Percentiles rank a stretch among this genome's conserved stretches.
phyloP scores from a whole-genome alignment of 1,284 basidiomycete species.

The Austroboletus niveus region DNA sequence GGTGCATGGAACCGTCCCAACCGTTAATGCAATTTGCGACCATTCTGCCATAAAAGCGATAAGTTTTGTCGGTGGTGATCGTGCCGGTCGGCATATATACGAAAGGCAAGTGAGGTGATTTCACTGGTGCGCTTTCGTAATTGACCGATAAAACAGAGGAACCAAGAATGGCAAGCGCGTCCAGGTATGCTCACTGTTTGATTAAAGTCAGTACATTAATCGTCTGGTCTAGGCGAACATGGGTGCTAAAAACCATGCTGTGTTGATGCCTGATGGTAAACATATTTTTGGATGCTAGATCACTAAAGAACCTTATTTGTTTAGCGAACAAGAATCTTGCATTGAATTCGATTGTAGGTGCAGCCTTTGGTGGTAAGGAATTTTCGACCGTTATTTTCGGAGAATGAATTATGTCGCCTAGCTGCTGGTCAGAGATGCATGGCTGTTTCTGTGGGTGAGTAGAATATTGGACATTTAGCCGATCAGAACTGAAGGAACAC shows the following conservation, averaged over 20 bases:
- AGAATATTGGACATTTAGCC: constrained; percentile 14
- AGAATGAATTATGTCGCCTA: constrained; percentile 45
- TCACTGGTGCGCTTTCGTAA: background rate
- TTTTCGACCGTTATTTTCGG: constrained; percentile 22
- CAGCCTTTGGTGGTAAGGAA: constrained; percentile 85
- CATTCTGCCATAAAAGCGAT: constrained; percentile 90
- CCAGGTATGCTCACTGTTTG: constrained; percentile 46
- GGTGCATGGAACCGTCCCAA: constrained; percentile 86
- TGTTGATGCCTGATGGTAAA: constrained; percentile 92
- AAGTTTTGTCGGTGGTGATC: constrained; percentile 96
- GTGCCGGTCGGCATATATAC: constrained; percentile 93
- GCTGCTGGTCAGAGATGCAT: constrained; percentile 98
- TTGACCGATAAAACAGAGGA: constrained; percentile 47
- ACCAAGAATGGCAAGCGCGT: constrained; percentile 90
- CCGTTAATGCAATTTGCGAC: constrained; percentile 94
- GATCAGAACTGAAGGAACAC: constrained; percentile 3
- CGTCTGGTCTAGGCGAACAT: constrained; percentile 66
- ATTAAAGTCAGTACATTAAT: constrained; percentile 6
- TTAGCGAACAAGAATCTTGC: constrained; percentile 92
- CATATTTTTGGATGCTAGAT: constrained; percentile 2
- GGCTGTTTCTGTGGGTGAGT: constrained; percentile 85
- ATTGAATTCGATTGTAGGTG: constrained; percentile 91
- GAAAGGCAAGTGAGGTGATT: constrained; percentile 53
- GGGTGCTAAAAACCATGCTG: constrained; percentile 96
- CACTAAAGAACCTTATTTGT: constrained; percentile 1